These are phyloP conservation scores for Aspergillus funiculosus DNA, from an alignment of 495 filamentous ascomycete species.

Conservation along the genomic window DNA sequence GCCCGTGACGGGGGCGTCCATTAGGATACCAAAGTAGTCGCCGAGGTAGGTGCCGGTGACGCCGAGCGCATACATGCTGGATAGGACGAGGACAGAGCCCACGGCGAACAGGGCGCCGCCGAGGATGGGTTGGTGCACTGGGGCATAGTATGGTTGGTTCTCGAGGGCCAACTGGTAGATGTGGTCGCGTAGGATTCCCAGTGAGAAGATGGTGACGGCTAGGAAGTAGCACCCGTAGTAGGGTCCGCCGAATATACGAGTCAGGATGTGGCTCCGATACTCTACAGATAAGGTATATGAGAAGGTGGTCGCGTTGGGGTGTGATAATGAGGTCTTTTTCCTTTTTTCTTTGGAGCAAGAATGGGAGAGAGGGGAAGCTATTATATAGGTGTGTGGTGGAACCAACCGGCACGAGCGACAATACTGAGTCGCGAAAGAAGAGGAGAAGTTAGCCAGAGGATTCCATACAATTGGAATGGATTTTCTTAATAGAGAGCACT, in stretches of 20 bases:
- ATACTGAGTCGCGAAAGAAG: constrained; percentile 26
- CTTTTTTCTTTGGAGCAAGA: neutral
- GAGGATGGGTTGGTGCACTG: constrained; percentile 64
- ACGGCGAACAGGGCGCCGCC: constrained; percentile 62
- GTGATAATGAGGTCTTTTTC: constrained; percentile 5
- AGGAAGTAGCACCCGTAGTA: constrained; percentile 85
- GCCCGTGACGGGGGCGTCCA: constrained; percentile 86
- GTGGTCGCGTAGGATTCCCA: constrained; percentile 82
- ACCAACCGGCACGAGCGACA: constrained; percentile 44
- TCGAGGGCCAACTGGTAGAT: constrained; percentile 46
- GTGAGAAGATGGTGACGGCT: constrained; percentile 78
- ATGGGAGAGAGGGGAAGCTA: neutral
- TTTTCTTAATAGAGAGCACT: constrained; percentile 18
- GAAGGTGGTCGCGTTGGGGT: constrained; percentile 11
- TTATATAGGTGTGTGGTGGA: too few species aligned
- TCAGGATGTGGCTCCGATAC: constrained; percentile 84
- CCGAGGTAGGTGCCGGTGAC: constrained; percentile 95
- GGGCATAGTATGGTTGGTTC: constrained; percentile 40
- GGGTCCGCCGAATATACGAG: constrained; percentile 70
- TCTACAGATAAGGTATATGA: constrained; percentile 47
- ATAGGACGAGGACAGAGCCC: constrained; percentile 82
- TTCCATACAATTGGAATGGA: neutral
- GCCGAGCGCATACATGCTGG: constrained; percentile 86
- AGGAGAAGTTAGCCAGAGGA: constrained; percentile 15
- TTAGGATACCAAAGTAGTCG: constrained; percentile 97